A percentile compares a stretch with the other conserved stretches of the same genome.
Conservation (phyloP, 768 basidiomycete genomes). For the Mycena floridula region DNA sequence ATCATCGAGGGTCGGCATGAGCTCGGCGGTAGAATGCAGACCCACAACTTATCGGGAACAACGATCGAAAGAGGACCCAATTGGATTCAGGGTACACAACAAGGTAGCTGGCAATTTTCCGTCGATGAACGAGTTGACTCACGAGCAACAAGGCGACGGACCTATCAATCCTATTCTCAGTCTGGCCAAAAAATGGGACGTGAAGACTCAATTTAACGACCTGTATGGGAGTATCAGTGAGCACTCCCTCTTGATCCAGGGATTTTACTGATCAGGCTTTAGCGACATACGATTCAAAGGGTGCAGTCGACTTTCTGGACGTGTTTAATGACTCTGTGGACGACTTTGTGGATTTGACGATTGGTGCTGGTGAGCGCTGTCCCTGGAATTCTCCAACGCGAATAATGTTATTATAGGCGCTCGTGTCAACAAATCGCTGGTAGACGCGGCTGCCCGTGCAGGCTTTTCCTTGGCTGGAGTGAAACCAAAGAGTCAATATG, state of each 20-base stretch:
- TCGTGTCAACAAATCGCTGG: constrained; percentile 37
- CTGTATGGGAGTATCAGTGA: constrained; percentile 38
- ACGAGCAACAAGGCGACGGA: constrained; percentile 40
- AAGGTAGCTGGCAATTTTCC: neutral
- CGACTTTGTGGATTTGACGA: constrained; percentile 33
- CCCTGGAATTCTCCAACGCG: neutral
- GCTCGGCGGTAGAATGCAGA: constrained; percentile 58
- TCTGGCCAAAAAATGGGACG: constrained; percentile 48
- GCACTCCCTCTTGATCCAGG: constrained; percentile 11
- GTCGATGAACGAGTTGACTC: constrained; percentile 22
- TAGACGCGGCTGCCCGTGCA: constrained; percentile 48
- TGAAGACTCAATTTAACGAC: constrained; percentile 39
- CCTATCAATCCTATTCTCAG: constrained; percentile 54
- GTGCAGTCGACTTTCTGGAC: constrained; percentile 40
- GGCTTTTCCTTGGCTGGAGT: constrained; percentile 48
- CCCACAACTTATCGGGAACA: constrained; percentile 37
- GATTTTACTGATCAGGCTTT: constrained; percentile 19
- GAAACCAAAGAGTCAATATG: constrained; percentile 37
- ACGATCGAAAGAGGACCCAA: constrained; percentile 55
- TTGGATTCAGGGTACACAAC: constrained; percentile 47
- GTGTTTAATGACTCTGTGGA: constrained; percentile 34
- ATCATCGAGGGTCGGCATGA: constrained; percentile 54
- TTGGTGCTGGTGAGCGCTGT: constrained; percentile 33
- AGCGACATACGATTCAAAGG: constrained; percentile 51
- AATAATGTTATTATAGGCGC: constrained; percentile 25